Conservation (phyloP, 176 grass and related monocot species). For the Olyra latifolia region DNA sequence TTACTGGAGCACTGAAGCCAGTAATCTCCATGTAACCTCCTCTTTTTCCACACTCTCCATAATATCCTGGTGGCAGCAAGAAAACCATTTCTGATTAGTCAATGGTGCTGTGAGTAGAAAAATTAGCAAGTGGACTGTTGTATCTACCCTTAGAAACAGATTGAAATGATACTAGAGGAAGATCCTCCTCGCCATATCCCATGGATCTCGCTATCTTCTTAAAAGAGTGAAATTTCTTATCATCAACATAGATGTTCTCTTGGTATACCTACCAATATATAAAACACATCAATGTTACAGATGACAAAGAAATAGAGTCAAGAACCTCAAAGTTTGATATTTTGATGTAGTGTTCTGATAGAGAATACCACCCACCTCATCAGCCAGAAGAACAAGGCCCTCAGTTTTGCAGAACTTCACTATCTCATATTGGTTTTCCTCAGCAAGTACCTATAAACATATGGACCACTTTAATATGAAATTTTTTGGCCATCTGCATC, state of each 20-base stretch:
- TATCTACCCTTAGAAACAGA: conserved; percentile 89
- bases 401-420: conserved; percentile 91
- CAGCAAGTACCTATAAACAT: conserved; percentile 74
- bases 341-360: not conserved
- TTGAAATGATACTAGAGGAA: conserved; percentile 82
- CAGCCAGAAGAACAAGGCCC: conserved; percentile 93
- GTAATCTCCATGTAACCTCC: conserved; percentile 98
- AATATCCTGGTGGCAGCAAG: conserved; percentile 62
- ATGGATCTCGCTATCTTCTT: conserved; percentile 84
- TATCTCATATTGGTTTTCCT: conserved; percentile 81
- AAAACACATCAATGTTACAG: conserved; percentile 7
- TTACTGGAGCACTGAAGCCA: conserved; percentile 75
- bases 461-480: conserved; percentile 19
- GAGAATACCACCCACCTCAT: conserved; percentile 60
- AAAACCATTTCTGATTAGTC: conserved; percentile 27
- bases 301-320: not conserved
- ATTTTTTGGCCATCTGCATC: conserved; percentile 2
- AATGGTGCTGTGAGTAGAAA: not conserved
- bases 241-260: conserved; percentile 85
- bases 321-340: not conserved
- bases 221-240: conserved; percentile 96
- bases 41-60: conserved; percentile 98
- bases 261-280: conserved; percentile 77
- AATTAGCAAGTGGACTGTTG: conserved; percentile 20
- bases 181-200: conserved; percentile 74